Conservation (phyloP, 805 yeast genomes). For the Wickerhamiella alocasiicola region DNA sequence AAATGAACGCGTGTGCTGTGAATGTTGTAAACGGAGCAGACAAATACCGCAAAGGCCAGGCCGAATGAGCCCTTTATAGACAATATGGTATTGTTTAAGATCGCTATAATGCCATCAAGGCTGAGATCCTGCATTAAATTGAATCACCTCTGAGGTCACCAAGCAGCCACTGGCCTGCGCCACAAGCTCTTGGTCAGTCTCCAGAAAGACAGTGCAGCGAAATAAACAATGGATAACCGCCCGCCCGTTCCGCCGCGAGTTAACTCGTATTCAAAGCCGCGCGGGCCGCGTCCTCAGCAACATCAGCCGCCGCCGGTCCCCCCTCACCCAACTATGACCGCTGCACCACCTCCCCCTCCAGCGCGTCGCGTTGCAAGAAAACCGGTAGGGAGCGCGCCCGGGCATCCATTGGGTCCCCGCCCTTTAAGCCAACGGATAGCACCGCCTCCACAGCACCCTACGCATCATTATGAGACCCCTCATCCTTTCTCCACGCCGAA, state of each 20-base stretch:
- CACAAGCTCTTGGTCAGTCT: no score
- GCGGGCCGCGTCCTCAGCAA: conserved; percentile 21
- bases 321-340: not conserved
- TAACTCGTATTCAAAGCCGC: conserved; percentile 13
- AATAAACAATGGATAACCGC: not conserved
- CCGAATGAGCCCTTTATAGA: conserved; percentile 13
- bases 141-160: no score
- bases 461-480: not conserved
- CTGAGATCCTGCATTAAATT: conserved; percentile 7
- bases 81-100: conserved; percentile 10
- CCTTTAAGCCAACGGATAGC: conserved; percentile 1
- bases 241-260: conserved; percentile 3
- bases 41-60: conserved; percentile 5
- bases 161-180: no score
- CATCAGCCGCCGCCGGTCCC: conserved; percentile 11
- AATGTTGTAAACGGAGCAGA: not conserved
- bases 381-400: conserved; percentile 1
- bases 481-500: no score
- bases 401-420: conserved; percentile 7
- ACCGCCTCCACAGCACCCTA: conserved; percentile 6
- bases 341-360: not conserved
- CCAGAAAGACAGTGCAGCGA: no score
- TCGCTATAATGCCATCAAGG: conserved; percentile 11
- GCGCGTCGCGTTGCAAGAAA: conserved; percentile 2
- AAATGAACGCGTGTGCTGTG: not conserved